Base-by-base conservation (phyloP, 2,329 filamentous ascomycete species). In the Diaporthe caulivora region DNA sequence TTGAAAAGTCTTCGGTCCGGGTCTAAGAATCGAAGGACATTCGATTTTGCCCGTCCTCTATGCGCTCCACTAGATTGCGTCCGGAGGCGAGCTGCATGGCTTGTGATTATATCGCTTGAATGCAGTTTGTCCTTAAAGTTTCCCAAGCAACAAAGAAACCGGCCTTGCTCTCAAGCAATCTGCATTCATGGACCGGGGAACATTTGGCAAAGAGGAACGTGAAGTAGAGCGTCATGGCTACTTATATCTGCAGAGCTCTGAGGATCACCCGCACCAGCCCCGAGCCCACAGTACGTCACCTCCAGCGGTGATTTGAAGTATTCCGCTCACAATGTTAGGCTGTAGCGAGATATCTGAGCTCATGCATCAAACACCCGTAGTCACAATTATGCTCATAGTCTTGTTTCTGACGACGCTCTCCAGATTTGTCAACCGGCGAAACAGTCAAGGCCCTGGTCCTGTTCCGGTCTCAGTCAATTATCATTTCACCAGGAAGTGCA, bases 391-490 rank as follows among this genome's bases (percentile, higher is more conserved):
- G n/a, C 40, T 62, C 29, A 10, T 69, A 3, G 3, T 57, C 17
- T 8, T 57, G 1, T 34, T 54, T 2, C 51, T 69, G 26, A 7
- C 7, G 15, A 9, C 7, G n/a, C 7, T 47, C 9, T 15, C n/a
- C 13, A 34, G 55, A 10, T 6, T 34, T 10, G 10, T 42, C 6
- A 47, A 69, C 34, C 34, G 24, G 29, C 26, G 18, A 10, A 1
- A 34, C 37, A 26, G 10, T 34, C 17, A 26, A 15, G 42, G 37
- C n/a, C n/a, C n/a, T n/a, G n/a, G n/a, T 3, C 65, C 65, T 29
- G 31, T 75, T 47, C 76, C 75, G 26, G 44, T 76, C 15, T 78
- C 75, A 3, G 73, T 78, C 64, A 77, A 76, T 69, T 77, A 76
- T 72, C 65, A 72, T 57, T 76, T 75, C 75, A 72, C 75, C 10